Evolutionary conservation across 2,329 filamentous ascomycete genomes (phyloP).

Genomic region (Orbilia blumenaviensis): DNA sequence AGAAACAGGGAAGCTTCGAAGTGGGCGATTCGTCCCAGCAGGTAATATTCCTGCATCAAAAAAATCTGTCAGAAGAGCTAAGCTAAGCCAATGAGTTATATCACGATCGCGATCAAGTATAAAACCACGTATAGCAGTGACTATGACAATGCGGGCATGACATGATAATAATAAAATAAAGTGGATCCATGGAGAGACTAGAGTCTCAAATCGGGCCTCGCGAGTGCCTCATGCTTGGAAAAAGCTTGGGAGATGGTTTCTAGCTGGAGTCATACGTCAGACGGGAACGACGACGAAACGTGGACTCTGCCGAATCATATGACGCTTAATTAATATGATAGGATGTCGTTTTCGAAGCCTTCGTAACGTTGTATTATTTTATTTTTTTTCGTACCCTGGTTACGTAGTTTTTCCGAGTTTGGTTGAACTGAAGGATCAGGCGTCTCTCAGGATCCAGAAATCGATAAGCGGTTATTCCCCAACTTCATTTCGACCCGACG

Average conservation of each 20-base stretch:
- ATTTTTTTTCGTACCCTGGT: background rate
- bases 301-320: constrained; percentile 40
- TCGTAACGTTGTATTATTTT: constrained; percentile 13
- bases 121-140: constrained; percentile 2
- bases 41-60: background rate
- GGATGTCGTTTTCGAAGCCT: background rate
- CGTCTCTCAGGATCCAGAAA: constrained; percentile 45
- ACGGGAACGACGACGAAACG: constrained; percentile 17
- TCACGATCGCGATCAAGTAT: background rate
- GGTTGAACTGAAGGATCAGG: constrained; percentile 40
- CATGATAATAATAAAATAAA: constrained; percentile 17
- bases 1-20: too few species aligned
- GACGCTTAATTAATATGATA: constrained; percentile 7
- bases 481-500: background rate
- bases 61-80: background rate
- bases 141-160: constrained; percentile 4
- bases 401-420: constrained; percentile 16
- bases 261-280: constrained; percentile 49
- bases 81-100: background rate
- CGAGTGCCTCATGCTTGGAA: constrained; percentile 7
- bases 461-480: constrained; percentile 18
- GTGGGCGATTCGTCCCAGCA: background rate
- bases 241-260: constrained; percentile 1
- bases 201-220: constrained; percentile 1
- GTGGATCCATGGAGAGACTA: constrained; percentile 1